Evolutionary conservation across 192 early-diverging fungal species (phyloP).

Genomic region (Lunasporangiospora selenospora): DNA sequence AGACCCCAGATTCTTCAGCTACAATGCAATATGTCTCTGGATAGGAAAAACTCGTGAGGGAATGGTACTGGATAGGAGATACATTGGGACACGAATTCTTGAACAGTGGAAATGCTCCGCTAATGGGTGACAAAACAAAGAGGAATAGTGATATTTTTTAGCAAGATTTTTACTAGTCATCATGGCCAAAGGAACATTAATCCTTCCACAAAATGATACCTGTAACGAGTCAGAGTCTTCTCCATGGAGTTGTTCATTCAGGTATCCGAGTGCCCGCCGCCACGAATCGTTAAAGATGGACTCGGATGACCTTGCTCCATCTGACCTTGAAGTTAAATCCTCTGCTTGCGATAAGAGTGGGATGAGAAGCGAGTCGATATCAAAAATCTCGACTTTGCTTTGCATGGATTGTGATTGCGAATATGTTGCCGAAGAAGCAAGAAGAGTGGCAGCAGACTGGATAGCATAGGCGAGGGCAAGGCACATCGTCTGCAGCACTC

Average conservation of each 20-base stretch:
- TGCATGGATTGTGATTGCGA: too few relatives aligned
- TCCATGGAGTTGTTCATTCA: too few relatives aligned
- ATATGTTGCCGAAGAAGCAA: too few relatives aligned
- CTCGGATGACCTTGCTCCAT: too few relatives aligned
- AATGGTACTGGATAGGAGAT: slow-evolving; percentile 25
- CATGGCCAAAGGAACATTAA: too few relatives aligned
- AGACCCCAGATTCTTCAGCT: neutral
- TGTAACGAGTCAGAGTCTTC: too few relatives aligned
- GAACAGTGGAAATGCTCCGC: slow-evolving; percentile 17
- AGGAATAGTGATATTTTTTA: too few relatives aligned
- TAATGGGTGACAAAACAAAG: neutral
- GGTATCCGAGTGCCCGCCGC: too few relatives aligned
- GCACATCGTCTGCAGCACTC: slow-evolving; percentile 33
- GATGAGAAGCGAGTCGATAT: slow-evolving; percentile 38
- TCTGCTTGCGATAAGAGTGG: slow-evolving; percentile 32
- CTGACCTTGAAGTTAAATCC: slow-evolving; percentile 16
- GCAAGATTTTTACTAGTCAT: too few relatives aligned
- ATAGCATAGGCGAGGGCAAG: slow-evolving; percentile 22
- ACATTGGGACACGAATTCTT: slow-evolving; percentile 13
- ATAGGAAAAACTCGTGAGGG: slow-evolving; percentile 39
- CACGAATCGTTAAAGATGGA: too few relatives aligned
- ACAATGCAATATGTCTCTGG: too few relatives aligned
- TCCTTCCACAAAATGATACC: too few relatives aligned
- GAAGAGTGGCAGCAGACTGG: slow-evolving; percentile 23
- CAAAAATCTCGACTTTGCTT: slow-evolving; percentile 31